Evolutionary conservation across 2,329 filamentous ascomycete genomes (phyloP).

Genomic region (Nothopassalora personata): DNA sequence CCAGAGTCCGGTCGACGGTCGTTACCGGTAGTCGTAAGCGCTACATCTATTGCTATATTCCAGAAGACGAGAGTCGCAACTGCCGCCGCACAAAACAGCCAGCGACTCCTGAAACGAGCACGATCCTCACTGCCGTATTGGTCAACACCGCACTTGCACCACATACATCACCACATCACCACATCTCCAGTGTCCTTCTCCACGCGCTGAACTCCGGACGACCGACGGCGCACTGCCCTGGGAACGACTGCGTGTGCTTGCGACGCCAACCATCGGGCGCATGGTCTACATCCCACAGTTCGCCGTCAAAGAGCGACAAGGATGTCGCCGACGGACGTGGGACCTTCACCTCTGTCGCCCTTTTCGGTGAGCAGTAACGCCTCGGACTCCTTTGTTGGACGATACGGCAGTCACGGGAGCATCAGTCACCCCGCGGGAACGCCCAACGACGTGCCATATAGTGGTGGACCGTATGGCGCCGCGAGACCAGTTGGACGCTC

Average conservation of each 20-base stretch:
- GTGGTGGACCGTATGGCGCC: conserved; percentile 28
- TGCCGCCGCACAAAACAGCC: background rate
- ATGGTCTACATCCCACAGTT: conserved; percentile 5
- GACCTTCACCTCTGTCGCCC: conserved; percentile 55
- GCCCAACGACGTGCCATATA: conserved; percentile 24
- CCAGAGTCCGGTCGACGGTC: no score
- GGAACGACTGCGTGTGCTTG: background rate
- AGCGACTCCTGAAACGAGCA: background rate
- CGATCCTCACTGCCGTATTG: background rate
- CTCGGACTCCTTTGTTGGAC: conserved; percentile 37
- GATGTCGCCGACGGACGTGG: conserved; percentile 1
- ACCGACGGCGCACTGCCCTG: conserved; percentile 3
- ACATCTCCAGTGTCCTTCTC: conserved; percentile 1
- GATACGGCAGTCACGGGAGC: conserved; percentile 18
- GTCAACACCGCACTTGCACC: background rate
- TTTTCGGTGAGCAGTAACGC: conserved; percentile 77
- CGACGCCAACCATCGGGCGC: background rate
- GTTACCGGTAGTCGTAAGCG: background rate
- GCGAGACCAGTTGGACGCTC: conserved; percentile 26
- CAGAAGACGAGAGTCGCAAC: background rate
- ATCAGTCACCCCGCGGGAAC: conserved; percentile 9
- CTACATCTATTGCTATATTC: background rate
- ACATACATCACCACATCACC: no score
- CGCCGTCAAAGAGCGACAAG: background rate
- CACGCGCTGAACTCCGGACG: conserved; percentile 13